phyloP scores from a whole-genome alignment of 2,329 filamentous ascomycete species.

The Mollisia scopiformis region DNA sequence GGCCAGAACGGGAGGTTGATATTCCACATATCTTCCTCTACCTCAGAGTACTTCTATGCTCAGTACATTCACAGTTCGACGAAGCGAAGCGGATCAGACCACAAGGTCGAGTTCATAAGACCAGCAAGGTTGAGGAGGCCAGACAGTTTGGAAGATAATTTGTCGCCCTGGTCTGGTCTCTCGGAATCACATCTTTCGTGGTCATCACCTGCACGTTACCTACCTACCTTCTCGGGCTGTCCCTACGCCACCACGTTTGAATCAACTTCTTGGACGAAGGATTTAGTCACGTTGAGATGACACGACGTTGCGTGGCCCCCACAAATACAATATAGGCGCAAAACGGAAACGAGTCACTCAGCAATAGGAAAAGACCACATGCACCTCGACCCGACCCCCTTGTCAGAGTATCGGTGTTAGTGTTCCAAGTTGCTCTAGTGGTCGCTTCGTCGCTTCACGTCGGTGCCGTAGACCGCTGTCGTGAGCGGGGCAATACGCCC shows the following conservation, averaged over 20 bases:
- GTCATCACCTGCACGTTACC: background rate
- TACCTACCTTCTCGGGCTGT: background rate
- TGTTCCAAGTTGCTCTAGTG: too few relatives aligned
- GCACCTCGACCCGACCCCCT: background rate
- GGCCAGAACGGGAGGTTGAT: background rate
- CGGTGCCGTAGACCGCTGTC: background rate
- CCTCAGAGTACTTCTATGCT: background rate
- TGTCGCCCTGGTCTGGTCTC: background rate
- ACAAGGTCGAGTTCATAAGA: background rate
- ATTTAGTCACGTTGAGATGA: slow-evolving; percentile 10
- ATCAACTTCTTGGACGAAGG: background rate
- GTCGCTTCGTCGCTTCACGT: background rate
- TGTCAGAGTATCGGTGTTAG: too few relatives aligned
- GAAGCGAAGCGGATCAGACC: background rate
- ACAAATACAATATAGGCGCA: slow-evolving; percentile 18
- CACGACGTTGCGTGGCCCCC: slow-evolving; percentile 11
- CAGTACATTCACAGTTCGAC: background rate
- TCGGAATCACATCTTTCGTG: too few relatives aligned
- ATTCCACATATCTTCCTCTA: background rate
- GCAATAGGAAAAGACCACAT: slow-evolving; percentile 7
- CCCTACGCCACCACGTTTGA: background rate
- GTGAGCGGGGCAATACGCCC: background rate
- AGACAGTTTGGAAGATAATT: background rate
- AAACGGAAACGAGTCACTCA: slow-evolving; percentile 5
- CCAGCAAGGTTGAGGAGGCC: background rate